Base-by-base conservation (phyloP, 169 alveolate genomes). In the Eimeria brunetti region DNA sequence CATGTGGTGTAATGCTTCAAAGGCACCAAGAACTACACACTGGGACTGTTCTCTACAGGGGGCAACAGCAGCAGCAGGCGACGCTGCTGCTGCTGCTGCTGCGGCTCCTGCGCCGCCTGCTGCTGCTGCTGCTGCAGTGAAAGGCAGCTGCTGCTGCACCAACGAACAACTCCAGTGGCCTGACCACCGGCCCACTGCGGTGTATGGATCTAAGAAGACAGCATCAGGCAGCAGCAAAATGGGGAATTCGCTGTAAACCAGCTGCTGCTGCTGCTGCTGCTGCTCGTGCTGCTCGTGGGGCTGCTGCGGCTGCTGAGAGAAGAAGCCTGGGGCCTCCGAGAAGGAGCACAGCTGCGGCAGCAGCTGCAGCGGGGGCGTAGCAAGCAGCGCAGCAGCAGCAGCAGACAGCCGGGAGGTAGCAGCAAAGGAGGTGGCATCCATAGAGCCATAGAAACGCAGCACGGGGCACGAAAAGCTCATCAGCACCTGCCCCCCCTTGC, bases 351-450 rank as follows among this genome's bases (percentile, higher is more conserved):
- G 41, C 78, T 60, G 58, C 81, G 78, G 92, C 81, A 41, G 92
- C 81, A 58, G 92, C 81, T 85, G 83, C 92, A 62, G 92, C 81
- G 78, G 92, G 4, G 83, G 92, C 3, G 78, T 58, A 0, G 83
- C 60, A 41, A 85, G 92, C 64, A 85, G 92, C 30, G 90, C 75
- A 33, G 90, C 90, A 83, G 90, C 90, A 56, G 90, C 90, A 83
- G 90, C 90, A 30, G 90, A 83, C 75, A 83, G 75, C 11, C 36
- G 64, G 8, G 90, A 49, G 8, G 90, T 83, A 30, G 90, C 90
- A 2, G 90, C 90, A 83, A 83, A 83, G 30, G 90, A 53, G 30
- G n/a, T n/a, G 30, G 62, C 75, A 64, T 83, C 90, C 49, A 83
- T 16, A 56, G 90, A 83, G 22, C 90, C 90, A 30, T 83, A 83